Base-by-base conservation (phyloP, 371 early-diverging fungal species). In the Dichotomocladium elegans region DNA sequence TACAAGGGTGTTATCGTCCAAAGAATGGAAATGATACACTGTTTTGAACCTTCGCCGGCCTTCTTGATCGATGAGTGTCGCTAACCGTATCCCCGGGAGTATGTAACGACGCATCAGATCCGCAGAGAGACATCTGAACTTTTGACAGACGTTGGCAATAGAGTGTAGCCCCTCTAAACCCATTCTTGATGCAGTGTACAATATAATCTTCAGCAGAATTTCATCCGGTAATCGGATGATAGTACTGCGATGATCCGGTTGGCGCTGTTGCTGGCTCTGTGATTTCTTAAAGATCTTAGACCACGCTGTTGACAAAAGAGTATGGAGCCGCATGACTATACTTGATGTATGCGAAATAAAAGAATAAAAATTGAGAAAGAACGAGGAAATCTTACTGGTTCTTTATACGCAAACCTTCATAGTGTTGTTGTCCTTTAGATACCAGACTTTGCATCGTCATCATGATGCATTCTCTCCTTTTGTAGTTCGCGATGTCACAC, bases 161-260 rank as follows among this genome's bases (percentile, higher is more conserved):
- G 41, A 19, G 11, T 34, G 47, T 28, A 58, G 41, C 19, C 47
- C 42, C 17, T 28, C 34, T 4, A 58, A 22, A 41, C 52, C 58
- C 25, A 52, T 40, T 30, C 26, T 24, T 21, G 48, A 43, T n/a
- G n/a, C n/a, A n/a, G 24, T 34, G n/a, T 33, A 47, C 7, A 46
- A 28, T 29, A 58, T 21, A n/a, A 52, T 47, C 26, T 47, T 19
- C 7, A 45, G 45, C 14, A 58, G 22, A 4, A 58, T 17, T 12
- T 58, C 58, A n/a, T 58, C 58, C 3, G 58, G 58, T 27, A 58
- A 50, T 12, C 40, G 47, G 17, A 61, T 48, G 26, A 58, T 48
- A 7, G 35, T 34, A 4, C 37, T 37, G 37, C 14, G 15, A 15
- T 7, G 2, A 9, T 3, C 1, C 21, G 3, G 37, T 35, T 14